phyloP scores from a whole-genome alignment of 2,329 filamentous ascomycete genomes.

The Fusarium haematococcum region DNA sequence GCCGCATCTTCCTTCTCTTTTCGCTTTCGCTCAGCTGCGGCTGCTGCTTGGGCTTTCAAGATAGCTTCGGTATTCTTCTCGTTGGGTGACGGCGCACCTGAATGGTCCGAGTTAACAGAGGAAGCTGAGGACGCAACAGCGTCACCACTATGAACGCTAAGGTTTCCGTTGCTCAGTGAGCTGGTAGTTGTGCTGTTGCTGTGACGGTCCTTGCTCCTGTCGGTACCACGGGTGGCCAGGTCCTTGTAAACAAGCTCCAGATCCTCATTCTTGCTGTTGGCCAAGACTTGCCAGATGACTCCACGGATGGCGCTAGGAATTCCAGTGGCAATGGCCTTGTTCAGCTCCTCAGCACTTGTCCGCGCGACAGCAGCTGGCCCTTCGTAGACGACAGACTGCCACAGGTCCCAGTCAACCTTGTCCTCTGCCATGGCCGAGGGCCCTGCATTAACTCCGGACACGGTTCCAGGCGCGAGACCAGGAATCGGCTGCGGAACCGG shows the following conservation, averaged over 20 bases:
- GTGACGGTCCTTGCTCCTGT: constrained; percentile 77
- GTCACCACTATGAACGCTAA: constrained; percentile 71
- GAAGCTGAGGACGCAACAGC: constrained; percentile 82
- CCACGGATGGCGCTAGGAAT: constrained; percentile 96
- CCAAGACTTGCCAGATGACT: constrained; percentile 98
- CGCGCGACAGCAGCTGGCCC: constrained; percentile 89
- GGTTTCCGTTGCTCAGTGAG: constrained; percentile 64
- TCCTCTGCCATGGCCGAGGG: constrained; percentile 76
- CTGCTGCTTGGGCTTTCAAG: constrained; percentile 72
- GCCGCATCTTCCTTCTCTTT: constrained; percentile 82
- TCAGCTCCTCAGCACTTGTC: constrained; percentile 89
- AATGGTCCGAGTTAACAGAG: constrained; percentile 83
- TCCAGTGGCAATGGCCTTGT: constrained; percentile 88
- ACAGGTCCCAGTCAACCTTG: constrained; percentile 98
- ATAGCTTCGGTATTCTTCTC: constrained; percentile 74
- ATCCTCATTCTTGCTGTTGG: constrained; percentile 93
- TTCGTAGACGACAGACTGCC: constrained; percentile 96
- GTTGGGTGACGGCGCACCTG: constrained; percentile 69
- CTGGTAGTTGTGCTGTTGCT: constrained; percentile 66
- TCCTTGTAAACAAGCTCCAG: constrained; percentile 89
- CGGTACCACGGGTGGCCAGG: constrained; percentile 81
- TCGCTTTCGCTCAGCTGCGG: constrained; percentile 77
- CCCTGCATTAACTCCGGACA: constrained; percentile 81
- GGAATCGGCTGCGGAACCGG: constrained; percentile 75
- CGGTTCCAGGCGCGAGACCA: constrained; percentile 84